Conservation (phyloP, 768 basidiomycete species). For the Sutorius australiensis region DNA sequence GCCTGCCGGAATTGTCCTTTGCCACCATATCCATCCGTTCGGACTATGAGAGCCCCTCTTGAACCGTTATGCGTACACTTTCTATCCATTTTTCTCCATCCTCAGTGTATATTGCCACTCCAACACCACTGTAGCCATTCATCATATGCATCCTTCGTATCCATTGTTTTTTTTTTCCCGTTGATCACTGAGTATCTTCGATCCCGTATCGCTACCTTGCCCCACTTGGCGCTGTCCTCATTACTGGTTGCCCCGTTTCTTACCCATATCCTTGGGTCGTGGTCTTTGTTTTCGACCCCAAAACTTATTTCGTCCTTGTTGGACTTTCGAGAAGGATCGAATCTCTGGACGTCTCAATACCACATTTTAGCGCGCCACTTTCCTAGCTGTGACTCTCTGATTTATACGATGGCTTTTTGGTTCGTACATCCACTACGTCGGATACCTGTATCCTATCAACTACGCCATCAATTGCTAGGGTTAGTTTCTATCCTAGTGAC, state of each 20-base stretch:
- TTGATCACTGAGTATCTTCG: conserved; percentile 1
- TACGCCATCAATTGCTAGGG: too few relatives aligned
- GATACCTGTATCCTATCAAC: not conserved
- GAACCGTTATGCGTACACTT: conserved; percentile 20
- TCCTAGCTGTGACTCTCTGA: not conserved
- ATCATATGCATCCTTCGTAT: conserved; percentile 26
- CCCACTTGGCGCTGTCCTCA: conserved; percentile 13
- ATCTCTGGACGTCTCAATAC: conserved; percentile 15
- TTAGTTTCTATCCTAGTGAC: too few relatives aligned
- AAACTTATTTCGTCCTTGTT: conserved; percentile 1
- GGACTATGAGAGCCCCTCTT: conserved; percentile 3
- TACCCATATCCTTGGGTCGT: not conserved
- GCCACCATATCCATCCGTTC: not conserved
- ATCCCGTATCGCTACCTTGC: too few relatives aligned
- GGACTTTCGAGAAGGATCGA: conserved; percentile 3
- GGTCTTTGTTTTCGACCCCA: not conserved
- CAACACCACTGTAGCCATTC: conserved; percentile 29
- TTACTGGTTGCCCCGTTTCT: not conserved
- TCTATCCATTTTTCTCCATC: conserved; percentile 7
- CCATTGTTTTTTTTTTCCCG: not conserved
- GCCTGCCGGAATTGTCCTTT: not conserved
- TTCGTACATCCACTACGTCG: not conserved
- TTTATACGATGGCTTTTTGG: not conserved
- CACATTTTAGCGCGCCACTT: conserved; percentile 5
- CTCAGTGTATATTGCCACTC: conserved; percentile 30